Base-by-base conservation (phyloP, 192 early-diverging fungal species). In the Coemansia javaensis region DNA sequence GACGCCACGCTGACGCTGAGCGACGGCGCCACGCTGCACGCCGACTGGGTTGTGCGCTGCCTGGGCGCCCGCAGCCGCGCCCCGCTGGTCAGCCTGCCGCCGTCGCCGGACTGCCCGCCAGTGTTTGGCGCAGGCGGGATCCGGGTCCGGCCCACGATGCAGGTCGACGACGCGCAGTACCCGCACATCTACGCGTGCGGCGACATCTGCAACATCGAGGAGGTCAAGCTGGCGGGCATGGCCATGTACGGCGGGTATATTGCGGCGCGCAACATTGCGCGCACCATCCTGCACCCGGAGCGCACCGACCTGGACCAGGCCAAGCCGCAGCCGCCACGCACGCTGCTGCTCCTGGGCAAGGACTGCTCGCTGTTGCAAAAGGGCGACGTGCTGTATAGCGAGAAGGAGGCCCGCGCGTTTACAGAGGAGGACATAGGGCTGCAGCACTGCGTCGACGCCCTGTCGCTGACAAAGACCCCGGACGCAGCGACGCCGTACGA, bases 111-210 rank as follows among this genome's bases (percentile, higher is more conserved):
- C 1, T 27, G 25, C 6, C 32, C 12, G 13, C 48, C 40, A 7
- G 14, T 67, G 0, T 31, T 59, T 16, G 54, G 47, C 1, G 16
- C 27, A 7, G 24, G 39, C 1, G 63, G 66, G 0, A 55, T 77
- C 15, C 58, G 59, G 0, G 83, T 85, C 17, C 64, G 57, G 30
- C 75, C 77, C n/a, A 88, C 88, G 1, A 73, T 89, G 40, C 91
- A 94, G 59, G 53, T 91, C 4, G 62, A 65, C 16, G 75, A 81
- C 37, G 44, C 47, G 5, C 22, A 36, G 3, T 77, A 78, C 54
- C 65, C 80, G 3, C 63, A 90, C 56, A 83, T 92, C 25, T 92
- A 82, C 53, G 82, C 86, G 11, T 61, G 77, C 23, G 90, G 90
- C 14, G 90, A 92, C 57, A 81, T 88, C 10, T 72, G 64, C 40